Conservation (phyloP, 257 asterid genomes). For the Solanum sparsipilum region DNA sequence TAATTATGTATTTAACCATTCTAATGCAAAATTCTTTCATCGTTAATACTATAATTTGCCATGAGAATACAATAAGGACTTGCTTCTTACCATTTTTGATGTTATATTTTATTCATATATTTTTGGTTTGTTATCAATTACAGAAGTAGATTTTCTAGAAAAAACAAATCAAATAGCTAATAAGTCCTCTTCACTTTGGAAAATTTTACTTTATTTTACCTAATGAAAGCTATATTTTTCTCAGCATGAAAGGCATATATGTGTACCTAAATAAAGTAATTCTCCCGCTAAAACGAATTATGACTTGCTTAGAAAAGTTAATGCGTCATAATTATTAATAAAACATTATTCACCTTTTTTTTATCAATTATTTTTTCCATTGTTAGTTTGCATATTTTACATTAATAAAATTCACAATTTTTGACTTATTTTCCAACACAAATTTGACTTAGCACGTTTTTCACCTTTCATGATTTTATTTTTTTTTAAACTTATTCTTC, state of each 20-base stretch:
- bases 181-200: not conserved
- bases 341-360: not conserved
- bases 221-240: conserved; percentile 1
- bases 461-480: not conserved
- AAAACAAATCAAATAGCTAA: not conserved
- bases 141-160: not conserved
- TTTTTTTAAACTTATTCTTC: not conserved
- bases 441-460: not conserved
- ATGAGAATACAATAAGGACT: not conserved
- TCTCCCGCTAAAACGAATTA: not conserved
- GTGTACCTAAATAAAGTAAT: not conserved
- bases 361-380: not conserved
- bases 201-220: not conserved
- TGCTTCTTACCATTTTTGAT: not conserved
- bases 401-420: not conserved
- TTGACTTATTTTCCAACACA: not conserved
- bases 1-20: no score
- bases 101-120: not conserved
- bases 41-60: not conserved
- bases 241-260: not conserved
- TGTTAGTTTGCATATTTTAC: not conserved
- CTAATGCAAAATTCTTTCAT: not conserved
- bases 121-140: not conserved
- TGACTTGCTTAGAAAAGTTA: not conserved
- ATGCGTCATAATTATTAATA: not conserved